Evolutionary conservation across 1,139 yeast species (phyloP), one percentile per base, ranked within the genome.

Genomic region (Hansenula anomala): DNA sequence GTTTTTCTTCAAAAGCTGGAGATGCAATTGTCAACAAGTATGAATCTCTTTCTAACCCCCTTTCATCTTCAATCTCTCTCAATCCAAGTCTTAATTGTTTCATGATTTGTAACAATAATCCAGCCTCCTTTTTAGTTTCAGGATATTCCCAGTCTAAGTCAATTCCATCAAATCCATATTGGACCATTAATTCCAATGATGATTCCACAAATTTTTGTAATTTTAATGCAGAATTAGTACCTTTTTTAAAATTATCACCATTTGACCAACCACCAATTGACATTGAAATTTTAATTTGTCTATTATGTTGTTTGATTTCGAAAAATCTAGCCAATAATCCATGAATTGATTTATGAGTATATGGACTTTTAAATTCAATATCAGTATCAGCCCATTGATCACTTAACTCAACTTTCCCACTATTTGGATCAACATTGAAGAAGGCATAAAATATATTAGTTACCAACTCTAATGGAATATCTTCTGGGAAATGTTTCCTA

Each of bases 141-240:
- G 97, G 96, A 49, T 82, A 90, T 58, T 92, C 98, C 97, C 97
- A 92, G 61, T 92, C 98, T 27, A 92, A 64, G 58, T 92, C 98
- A 36, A 92, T 67, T 0, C 98, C 97, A 58, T 92, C 97, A 52
- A 92, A 79, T 0, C 86, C 83, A 53, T 78, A 73, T 37, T 68
- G 62, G 4, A 60, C 47, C 52, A 87, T 66, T 25, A 75, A 59
- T 0, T 61, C 60, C 1, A 74, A 67, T 1, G 80, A 66, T 2
- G 82, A 67, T 1, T 54, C 42, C 4, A 79, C 75, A 59, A 90
- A 88, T 1, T 37, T 57, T 2, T 56, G 55, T 8, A 80, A 45
- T 39, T 66, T 72, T 2, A 39, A 42, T 0, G 58, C 52, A 34
- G 67, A 64, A 2, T 56, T 49, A 6, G 75, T 68, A 8, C 81